Evolutionary conservation across 495 filamentous ascomycete species (phyloP).

Genomic region (Penicillium riverlandense): DNA sequence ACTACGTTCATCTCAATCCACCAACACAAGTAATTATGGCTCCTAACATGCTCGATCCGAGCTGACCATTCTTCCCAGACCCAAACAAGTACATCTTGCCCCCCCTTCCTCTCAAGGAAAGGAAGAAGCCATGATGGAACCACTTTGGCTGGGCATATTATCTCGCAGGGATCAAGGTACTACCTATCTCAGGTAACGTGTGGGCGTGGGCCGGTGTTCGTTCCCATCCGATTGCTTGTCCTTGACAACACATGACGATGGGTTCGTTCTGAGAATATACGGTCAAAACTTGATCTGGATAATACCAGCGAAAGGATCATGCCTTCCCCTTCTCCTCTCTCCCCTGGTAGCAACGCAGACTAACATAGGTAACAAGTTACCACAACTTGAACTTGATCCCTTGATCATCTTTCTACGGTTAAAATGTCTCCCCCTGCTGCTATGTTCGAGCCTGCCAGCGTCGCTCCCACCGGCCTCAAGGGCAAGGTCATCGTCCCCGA

Average conservation of each 20-base stretch:
- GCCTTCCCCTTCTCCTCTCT: slow-evolving; percentile 44
- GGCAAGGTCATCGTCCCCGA: slow-evolving; percentile 37
- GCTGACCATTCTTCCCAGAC: slow-evolving; percentile 12
- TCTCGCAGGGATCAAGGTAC: slow-evolving; percentile 48
- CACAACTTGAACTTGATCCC: slow-evolving; percentile 29
- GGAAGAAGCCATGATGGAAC: slow-evolving; percentile 22
- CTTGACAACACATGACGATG: slow-evolving; percentile 2
- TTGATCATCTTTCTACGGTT: slow-evolving; percentile 4
- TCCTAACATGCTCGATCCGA: not conserved
- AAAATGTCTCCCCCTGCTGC: slow-evolving; percentile 74
- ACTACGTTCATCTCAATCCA: slow-evolving; percentile 2
- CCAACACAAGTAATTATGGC: slow-evolving; percentile 16
- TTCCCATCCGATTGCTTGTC: slow-evolving; percentile 21
- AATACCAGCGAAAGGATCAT: slow-evolving; percentile 99
- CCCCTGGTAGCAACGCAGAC: slow-evolving; percentile 31
- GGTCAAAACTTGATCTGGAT: slow-evolving; percentile 97
- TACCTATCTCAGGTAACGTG: slow-evolving; percentile 45
- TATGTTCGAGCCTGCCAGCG: slow-evolving; percentile 34
- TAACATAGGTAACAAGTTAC: slow-evolving; percentile 22
- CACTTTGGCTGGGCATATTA: slow-evolving; percentile 31
- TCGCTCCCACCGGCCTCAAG: slow-evolving; percentile 39
- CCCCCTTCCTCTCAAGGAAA: not conserved
- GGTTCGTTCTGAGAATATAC: slow-evolving; percentile 88
- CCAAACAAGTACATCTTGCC: slow-evolving; percentile 19
- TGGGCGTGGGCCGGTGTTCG: slow-evolving; percentile 66